Conservation (phyloP, 2,329 filamentous ascomycete genomes). For the Aspergillus fumigatus region DNA sequence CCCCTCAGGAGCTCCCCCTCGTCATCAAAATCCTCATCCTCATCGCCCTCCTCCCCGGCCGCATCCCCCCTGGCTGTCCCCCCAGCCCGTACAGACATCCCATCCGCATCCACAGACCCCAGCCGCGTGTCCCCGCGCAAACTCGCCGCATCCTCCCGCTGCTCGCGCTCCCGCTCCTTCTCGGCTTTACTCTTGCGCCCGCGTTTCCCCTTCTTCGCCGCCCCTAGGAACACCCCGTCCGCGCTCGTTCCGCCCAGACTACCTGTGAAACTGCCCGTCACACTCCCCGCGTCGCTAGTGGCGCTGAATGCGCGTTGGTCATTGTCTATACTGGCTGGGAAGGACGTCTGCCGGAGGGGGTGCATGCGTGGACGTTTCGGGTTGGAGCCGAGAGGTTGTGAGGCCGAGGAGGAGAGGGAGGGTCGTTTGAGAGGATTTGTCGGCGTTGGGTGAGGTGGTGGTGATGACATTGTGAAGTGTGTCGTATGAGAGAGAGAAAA, state of each 20-base stretch:
- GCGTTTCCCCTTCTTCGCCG: slow-evolving; percentile 30
- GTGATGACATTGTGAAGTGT: slow-evolving; percentile 35
- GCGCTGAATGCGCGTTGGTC: slow-evolving; percentile 27
- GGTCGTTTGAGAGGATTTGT: slow-evolving; percentile 38
- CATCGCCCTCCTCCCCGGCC: slow-evolving; percentile 46
- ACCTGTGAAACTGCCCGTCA: slow-evolving; percentile 41
- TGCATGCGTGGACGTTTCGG: slow-evolving; percentile 37
- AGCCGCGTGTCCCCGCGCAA: slow-evolving; percentile 23
- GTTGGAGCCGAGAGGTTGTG: slow-evolving; percentile 27
- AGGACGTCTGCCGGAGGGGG: slow-evolving; percentile 46
- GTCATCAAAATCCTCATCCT: slow-evolving; percentile 48
- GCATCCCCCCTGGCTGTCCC: slow-evolving; percentile 34
- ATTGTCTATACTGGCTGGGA: slow-evolving; percentile 32
- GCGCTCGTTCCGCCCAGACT: slow-evolving; percentile 36
- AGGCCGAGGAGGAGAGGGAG: slow-evolving; percentile 37
- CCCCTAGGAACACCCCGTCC: slow-evolving; percentile 29
- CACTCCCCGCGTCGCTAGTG: slow-evolving; percentile 37
- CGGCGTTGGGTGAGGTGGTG: slow-evolving; percentile 25
- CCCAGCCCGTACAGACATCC: slow-evolving; percentile 27
- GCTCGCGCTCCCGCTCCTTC: slow-evolving; percentile 33
- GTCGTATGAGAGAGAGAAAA: slow-evolving; percentile 3
- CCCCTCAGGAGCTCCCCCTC: slow-evolving; percentile 43
- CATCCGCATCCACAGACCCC: slow-evolving; percentile 32
- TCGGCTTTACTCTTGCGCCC: slow-evolving; percentile 37
- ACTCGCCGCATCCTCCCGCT: slow-evolving; percentile 21